Percentiles rank a stretch among this genome's conserved stretches.
phyloP scores from a whole-genome alignment of 306 rosid species.

The Vigna mungo region DNA sequence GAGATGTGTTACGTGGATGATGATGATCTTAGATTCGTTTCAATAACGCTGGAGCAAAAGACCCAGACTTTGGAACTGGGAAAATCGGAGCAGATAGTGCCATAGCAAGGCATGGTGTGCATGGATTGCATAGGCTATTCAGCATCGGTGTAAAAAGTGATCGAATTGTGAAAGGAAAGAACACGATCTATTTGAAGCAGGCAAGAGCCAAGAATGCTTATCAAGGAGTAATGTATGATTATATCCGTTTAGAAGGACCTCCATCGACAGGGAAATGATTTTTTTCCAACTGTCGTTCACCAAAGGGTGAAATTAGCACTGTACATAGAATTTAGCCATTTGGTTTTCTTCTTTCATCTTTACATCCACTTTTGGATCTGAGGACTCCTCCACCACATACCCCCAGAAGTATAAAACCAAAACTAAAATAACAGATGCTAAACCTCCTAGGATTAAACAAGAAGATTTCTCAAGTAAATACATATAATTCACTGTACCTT shows the following conservation, averaged over 20 bases:
- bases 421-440: too few species aligned
- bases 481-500: too few species aligned
- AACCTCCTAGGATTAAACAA: too few species aligned
- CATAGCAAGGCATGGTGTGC: conserved; percentile 91
- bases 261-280: conserved; percentile 33
- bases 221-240: conserved; percentile 89
- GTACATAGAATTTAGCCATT: neutral
- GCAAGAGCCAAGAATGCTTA: conserved; percentile 47
- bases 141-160: conserved; percentile 54
- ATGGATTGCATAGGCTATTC: conserved; percentile 79
- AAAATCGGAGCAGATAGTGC: conserved; percentile 75
- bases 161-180: conserved; percentile 52
- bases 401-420: too few species aligned
- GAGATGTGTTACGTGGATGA: neutral
- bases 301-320: neutral
- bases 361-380: too few species aligned
- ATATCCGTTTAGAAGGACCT: conserved; percentile 83
- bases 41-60: conserved; percentile 39
- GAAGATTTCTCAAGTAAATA: too few species aligned
- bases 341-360: neutral
- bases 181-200: conserved; percentile 68
- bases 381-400: too few species aligned
- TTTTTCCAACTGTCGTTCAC: conserved; percentile 28
- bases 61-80: conserved; percentile 57
- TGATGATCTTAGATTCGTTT: conserved; percentile 59